Base-by-base conservation (phyloP, 805 yeast species). In the Isabelozyma pseudorhagii region DNA sequence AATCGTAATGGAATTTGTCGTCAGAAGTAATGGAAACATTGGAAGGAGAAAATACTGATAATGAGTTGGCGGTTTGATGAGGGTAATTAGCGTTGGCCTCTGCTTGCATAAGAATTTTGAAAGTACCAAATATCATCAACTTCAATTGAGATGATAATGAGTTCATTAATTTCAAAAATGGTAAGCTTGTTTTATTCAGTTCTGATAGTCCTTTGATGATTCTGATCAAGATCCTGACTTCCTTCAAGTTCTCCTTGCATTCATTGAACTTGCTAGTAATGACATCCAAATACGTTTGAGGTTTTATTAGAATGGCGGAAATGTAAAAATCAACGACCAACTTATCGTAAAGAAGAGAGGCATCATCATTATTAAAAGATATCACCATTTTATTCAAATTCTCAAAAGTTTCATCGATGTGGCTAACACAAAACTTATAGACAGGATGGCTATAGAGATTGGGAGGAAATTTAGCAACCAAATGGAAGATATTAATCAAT, bases 301-400 rank as follows among this genome's bases (percentile, higher is more conserved):
- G 73, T 44, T 67, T 62, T 38, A 72, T 51, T 53, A 66, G 57
- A 5, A 70, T 61, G 5, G 78, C 77, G 5, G 73, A 68, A 1
- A 68, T 60, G 49, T 58, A 69, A 39, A 68, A 66, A 43, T 68
- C 63, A 2, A 67, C 59, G 7, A 57, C 27, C 14, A 69, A 54
- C 17, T 55, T 53, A 34, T 63, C 65, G 51, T 60, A 66, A 13
- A 54, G 49, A n/a, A 28, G 14, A 10, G 47, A 40, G 3, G 56
- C 46, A 9, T 54, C 58, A 17, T 57, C 57, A 18, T 53, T 43
- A 1, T 52, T 50, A 29, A 55, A 53, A 17, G 50, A 48, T 27
- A 56, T 50, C 8, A 50, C 54, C 44, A 50, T 55, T 29, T 46
- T 52, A 4, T 47, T 43, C 42, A 74, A 54, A 48, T 57, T 59